Evolutionary conservation across 2,329 filamentous ascomycete genomes (phyloP).

Genomic region (Nigrograna mackinnonii): DNA sequence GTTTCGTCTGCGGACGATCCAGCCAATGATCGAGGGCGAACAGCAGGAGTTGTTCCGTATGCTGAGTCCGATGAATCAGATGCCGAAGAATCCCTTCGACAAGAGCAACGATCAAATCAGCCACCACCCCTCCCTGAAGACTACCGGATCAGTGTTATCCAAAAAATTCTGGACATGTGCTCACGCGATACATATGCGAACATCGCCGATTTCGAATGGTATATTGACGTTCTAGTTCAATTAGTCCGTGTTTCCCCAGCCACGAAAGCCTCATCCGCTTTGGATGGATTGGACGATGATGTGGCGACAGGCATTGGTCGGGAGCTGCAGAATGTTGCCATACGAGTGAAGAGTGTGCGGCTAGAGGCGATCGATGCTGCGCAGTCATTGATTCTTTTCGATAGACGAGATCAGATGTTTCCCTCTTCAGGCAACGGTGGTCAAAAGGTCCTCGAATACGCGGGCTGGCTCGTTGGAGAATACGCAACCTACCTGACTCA

Average conservation of each 20-base stretch:
- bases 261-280: conserved; percentile 32
- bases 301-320: conserved; percentile 76
- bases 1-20: conserved; percentile 51
- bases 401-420: conserved; percentile 62
- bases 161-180: conserved; percentile 85
- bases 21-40: conserved; percentile 50
- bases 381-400: conserved; percentile 70
- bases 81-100: conserved; percentile 58
- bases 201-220: conserved; percentile 94
- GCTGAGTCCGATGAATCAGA: conserved; percentile 63
- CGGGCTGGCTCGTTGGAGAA: conserved; percentile 87
- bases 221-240: conserved; percentile 86
- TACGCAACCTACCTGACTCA: conserved; percentile 74
- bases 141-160: conserved; percentile 82
- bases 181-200: conserved; percentile 85
- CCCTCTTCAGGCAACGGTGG: conserved; percentile 54
- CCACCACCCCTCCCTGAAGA: conserved; percentile 76
- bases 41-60: conserved; percentile 49
- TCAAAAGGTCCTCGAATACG: conserved; percentile 70
- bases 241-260: conserved; percentile 72
- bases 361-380: conserved; percentile 80
- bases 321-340: conserved; percentile 86
- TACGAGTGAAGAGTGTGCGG: conserved; percentile 85
- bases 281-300: conserved; percentile 37
- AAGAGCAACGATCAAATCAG: conserved; percentile 52